These are phyloP conservation scores for Pythium aquatile DNA, from an alignment of 352 stramenopile genomes.

Conservation along the genomic window DNA sequence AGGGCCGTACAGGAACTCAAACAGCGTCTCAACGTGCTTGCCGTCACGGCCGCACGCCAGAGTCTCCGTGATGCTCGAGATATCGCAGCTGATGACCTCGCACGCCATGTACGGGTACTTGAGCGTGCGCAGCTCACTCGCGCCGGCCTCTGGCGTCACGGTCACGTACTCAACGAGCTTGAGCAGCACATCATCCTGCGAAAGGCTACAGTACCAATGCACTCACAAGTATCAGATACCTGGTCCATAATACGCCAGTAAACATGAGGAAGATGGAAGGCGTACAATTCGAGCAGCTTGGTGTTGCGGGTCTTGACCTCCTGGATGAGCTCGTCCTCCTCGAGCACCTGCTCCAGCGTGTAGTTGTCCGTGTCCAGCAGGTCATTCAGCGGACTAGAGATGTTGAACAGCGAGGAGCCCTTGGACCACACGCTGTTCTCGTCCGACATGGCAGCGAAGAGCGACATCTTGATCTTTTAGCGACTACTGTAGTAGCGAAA, in stretches of 20 bases:
- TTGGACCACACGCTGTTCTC: conserved; percentile 82
- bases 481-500: neutral
- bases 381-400: conserved; percentile 94
- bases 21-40: conserved; percentile 89
- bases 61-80: conserved; percentile 91
- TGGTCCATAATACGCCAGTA: neutral
- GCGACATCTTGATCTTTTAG: conserved; percentile 47
- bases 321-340: conserved; percentile 97
- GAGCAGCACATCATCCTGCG: conserved; percentile 58
- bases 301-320: conserved; percentile 96
- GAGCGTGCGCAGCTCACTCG: conserved; percentile 63
- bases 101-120: conserved; percentile 98
- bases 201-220: conserved; percentile 44
- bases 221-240: conserved; percentile 1
- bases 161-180: conserved; percentile 84
- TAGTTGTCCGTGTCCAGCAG: conserved; percentile 93
- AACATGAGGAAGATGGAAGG: neutral
- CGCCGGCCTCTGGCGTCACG: conserved; percentile 40
- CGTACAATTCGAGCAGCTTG: conserved; percentile 94
- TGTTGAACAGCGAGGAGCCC: conserved; percentile 85
- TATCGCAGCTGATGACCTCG: conserved; percentile 97
- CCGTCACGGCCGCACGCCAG: conserved; percentile 64
- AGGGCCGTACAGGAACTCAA: conserved; percentile 88
- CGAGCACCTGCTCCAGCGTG: conserved; percentile 92
- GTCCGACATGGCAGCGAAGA: conserved; percentile 82